A percentile compares a stretch with the other conserved stretches of the same genome.
These are phyloP conservation scores for Gossypium davidsonii DNA, from an alignment of 441 rosid species.

Conservation along the genomic window DNA sequence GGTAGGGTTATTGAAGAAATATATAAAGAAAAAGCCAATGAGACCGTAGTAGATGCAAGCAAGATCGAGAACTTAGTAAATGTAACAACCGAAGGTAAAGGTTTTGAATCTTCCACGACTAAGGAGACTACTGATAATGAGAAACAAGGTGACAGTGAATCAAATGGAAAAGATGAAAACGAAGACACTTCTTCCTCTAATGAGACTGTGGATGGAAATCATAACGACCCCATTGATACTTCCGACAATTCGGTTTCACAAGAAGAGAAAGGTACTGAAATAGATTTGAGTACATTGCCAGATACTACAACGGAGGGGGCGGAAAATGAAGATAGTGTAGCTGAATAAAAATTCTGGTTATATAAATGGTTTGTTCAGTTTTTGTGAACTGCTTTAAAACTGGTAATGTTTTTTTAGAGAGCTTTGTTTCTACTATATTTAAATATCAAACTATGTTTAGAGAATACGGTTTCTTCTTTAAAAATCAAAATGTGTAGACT, in stretches of 20 bases:
- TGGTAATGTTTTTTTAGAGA: constrained; percentile 6
- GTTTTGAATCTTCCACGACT: background rate
- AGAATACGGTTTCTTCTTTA: constrained; percentile 9
- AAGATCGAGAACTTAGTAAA: constrained; percentile 23
- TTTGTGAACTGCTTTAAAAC: constrained; percentile 16
- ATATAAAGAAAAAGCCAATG: constrained; percentile 28
- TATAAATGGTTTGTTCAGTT: background rate
- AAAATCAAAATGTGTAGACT: constrained; percentile 18
- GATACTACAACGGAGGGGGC: constrained; percentile 31
- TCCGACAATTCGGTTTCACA: constrained; percentile 32
- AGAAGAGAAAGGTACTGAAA: constrained; percentile 39
- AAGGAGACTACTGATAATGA: constrained; percentile 14
- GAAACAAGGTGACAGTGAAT: constrained; percentile 22
- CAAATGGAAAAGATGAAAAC: constrained; percentile 31
- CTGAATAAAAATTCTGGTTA: constrained; percentile 25
- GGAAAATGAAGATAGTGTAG: constrained; percentile 35
- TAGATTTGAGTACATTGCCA: constrained; percentile 50
- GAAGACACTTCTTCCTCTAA: constrained; percentile 14
- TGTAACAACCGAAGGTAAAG: constrained; percentile 23
- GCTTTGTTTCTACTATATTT: background rate
- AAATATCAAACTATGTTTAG: constrained; percentile 9
- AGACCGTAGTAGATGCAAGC: constrained; percentile 16
- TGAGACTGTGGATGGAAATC: constrained; percentile 20
- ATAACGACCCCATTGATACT: constrained; percentile 32
- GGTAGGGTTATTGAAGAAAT: constrained; percentile 24